Evolutionary conservation across 2,329 filamentous ascomycete species (phyloP), one percentile per base, ranked within the genome.

Genomic region (Fusarium compactum): DNA sequence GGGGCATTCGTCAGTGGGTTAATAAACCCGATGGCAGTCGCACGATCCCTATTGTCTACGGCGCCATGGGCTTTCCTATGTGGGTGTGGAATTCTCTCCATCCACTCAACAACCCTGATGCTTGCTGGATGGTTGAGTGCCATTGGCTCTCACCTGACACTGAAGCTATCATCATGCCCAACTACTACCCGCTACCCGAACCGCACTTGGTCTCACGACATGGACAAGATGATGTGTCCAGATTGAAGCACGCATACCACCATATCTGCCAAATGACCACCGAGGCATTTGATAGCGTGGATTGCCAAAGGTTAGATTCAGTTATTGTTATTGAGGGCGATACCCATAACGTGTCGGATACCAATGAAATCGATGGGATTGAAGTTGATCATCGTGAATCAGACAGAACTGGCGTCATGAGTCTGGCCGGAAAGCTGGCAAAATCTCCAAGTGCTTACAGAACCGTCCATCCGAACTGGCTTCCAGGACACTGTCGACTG

Each of bases 41-140:
- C 38, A 15, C 30, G 6, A 8, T 52, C 12, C 47, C 63, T 24
- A 16, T 41, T 14, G 20, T 73, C 15, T 76, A 71, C 22, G 72
- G 71, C 7, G 71, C 52, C 4, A 66, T 71, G 56, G 47, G 65
- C 6, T 27, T 65, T 6, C 65, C 55, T 5, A 58, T 62, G 16
- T 58, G 60, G 52, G 52, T 48, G 0, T 72, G 65, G 72, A 62
- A 76, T 14, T 12, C 45, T 6, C 69, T 76, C 3, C 65, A 76
- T 25, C 74, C 74, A 2, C 18, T 57, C 4, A 70, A 68, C 24
- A 64, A 52, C 6, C 66, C 66, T 1, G 41, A 32, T 3, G 62
- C 62, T 15, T 20, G 52, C 18, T 74, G 73, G 71, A 59, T 69
- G 34, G 52, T 69, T 18, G 58, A 73, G 1, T 53, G 46, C 8